phyloP scores from a whole-genome alignment of 176 grass and related monocot genomes.

The Ensete glaucum region DNA sequence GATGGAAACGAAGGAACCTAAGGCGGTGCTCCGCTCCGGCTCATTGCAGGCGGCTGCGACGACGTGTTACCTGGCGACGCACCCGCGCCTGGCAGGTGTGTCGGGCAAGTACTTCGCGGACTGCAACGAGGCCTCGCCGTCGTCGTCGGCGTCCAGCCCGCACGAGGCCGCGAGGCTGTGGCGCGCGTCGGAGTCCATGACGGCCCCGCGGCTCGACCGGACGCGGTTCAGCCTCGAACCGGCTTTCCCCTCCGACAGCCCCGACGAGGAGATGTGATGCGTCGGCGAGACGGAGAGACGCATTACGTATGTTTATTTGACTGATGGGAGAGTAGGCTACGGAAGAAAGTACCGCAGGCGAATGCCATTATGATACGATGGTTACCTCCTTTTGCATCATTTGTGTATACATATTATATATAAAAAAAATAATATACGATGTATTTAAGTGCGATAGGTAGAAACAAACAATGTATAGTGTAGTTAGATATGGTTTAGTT shows the following conservation, averaged over 20 bases:
- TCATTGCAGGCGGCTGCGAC: constrained; percentile 70
- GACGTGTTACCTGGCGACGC: constrained; percentile 87
- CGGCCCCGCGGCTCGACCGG: not conserved
- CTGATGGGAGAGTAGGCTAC: not conserved
- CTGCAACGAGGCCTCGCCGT: constrained; percentile 90
- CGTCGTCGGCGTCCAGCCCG: constrained; percentile 37
- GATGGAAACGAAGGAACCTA: too few species aligned
- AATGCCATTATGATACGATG: not conserved
- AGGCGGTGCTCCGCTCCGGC: too few species aligned
- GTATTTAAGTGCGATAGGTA: not conserved
- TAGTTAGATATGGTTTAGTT: not conserved
- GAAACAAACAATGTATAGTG: not conserved
- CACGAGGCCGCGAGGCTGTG: constrained; percentile 57
- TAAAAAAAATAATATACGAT: not conserved
- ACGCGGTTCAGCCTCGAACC: not conserved
- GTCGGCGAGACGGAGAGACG: not conserved
- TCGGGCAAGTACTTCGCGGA: constrained; percentile 87
- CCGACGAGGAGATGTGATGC: not conserved
- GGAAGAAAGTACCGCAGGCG: not conserved
- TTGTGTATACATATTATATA: not conserved
- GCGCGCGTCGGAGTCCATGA: constrained; percentile 45
- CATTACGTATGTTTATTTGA: not conserved
- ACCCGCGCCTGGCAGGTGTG: constrained; percentile 51
- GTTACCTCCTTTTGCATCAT: not conserved
- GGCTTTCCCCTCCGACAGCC: not conserved